Evolutionary conservation across 2,329 filamentous ascomycete species (phyloP).

Genomic region (Sporothrix euskadiensis): DNA sequence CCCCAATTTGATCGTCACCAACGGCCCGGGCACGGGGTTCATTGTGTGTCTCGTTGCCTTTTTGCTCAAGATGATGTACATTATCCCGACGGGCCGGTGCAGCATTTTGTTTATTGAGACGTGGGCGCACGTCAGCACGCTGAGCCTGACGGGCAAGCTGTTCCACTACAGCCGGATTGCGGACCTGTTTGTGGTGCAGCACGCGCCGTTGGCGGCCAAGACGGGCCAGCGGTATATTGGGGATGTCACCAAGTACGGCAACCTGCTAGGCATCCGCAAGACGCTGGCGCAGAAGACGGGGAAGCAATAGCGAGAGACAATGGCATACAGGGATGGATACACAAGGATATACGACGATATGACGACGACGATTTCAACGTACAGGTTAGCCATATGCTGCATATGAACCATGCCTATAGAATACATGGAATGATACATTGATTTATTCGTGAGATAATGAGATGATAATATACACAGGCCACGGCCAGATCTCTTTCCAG

Average conservation of each 20-base stretch:
- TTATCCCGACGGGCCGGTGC: slow-evolving; percentile 57
- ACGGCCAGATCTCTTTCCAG: slow-evolving; percentile 3
- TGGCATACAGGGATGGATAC: neutral
- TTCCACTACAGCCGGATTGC: slow-evolving; percentile 65
- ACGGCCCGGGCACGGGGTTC: slow-evolving; percentile 86
- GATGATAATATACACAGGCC: slow-evolving; percentile 23
- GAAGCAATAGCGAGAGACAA: neutral
- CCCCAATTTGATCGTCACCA: slow-evolving; percentile 78
- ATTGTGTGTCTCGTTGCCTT: slow-evolving; percentile 62
- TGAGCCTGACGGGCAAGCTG: slow-evolving; percentile 83
- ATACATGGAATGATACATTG: slow-evolving; percentile 1
- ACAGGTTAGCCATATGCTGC: neutral
- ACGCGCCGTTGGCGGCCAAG: slow-evolving; percentile 60
- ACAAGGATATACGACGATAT: too few species aligned
- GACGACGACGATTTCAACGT: neutral
- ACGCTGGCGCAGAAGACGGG: neutral
- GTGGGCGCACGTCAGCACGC: slow-evolving; percentile 78
- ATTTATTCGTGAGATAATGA: slow-evolving; percentile 20
- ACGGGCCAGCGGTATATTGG: slow-evolving; percentile 42
- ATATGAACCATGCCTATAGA: neutral
- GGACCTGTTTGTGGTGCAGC: slow-evolving; percentile 82
- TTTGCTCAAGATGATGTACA: slow-evolving; percentile 48
- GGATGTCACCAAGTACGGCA: slow-evolving; percentile 32
- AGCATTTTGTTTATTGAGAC: slow-evolving; percentile 86
- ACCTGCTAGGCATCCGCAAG: slow-evolving; percentile 36